Evolutionary conservation across 2,329 filamentous ascomycete species (phyloP).

Genomic region (Hymenoscyphus fructigenus): DNA sequence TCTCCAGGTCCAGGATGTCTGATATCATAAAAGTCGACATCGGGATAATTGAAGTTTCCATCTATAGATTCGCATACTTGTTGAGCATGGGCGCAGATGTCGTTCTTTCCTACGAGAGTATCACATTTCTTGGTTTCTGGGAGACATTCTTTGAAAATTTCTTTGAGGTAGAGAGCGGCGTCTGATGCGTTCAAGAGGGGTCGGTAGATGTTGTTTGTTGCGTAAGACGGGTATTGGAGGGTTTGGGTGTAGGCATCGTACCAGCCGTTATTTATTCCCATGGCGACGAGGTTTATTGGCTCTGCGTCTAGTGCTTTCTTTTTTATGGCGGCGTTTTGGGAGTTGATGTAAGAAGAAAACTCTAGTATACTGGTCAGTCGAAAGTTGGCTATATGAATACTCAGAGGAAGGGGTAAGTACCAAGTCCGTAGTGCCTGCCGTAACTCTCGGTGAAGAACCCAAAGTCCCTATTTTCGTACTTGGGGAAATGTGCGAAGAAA

Average conservation of each 20-base stretch:
- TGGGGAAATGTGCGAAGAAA: constrained; percentile 61
- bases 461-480: constrained; percentile 56
- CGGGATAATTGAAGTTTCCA: constrained; percentile 10
- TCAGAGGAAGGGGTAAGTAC: not conserved
- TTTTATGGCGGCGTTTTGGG: constrained; percentile 52
- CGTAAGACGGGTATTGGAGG: constrained; percentile 14
- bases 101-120: constrained; percentile 70
- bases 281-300: constrained; percentile 33
- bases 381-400: not conserved
- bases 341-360: constrained; percentile 52
- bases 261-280: constrained; percentile 37
- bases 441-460: constrained; percentile 51
- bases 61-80: constrained; percentile 10
- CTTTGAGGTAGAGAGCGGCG: not conserved
- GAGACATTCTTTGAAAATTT: not conserved
- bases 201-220: constrained; percentile 36
- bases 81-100: constrained; percentile 5
- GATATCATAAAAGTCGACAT: constrained; percentile 50
- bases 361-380: constrained; percentile 29
- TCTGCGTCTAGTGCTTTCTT: constrained; percentile 37
- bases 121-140: constrained; percentile 47
- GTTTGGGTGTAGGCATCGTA: constrained; percentile 57
- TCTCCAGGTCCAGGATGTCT: not conserved
- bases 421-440: constrained; percentile 55
- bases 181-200: constrained; percentile 38